These are phyloP conservation scores for Kazachstania sp. DNA, from an alignment of 1,139 yeast species.

Conservation along the genomic window DNA sequence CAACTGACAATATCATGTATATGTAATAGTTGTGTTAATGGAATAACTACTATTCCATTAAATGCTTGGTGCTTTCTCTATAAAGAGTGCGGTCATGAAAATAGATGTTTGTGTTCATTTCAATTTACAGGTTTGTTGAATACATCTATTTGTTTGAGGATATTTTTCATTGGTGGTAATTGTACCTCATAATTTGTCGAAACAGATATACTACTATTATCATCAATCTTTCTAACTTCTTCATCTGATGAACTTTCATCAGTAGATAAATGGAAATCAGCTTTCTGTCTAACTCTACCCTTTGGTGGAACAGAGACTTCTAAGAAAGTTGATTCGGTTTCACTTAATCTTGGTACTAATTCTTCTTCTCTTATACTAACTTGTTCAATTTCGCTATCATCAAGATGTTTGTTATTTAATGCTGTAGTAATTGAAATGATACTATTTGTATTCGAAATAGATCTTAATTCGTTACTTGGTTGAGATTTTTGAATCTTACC, in stretches of 20 bases:
- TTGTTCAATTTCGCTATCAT: background rate
- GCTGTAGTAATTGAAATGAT: constrained; percentile 12
- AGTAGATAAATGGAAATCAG: constrained; percentile 11
- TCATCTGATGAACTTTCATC: constrained; percentile 5
- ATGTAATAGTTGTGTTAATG: no score
- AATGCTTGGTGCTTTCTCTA: background rate
- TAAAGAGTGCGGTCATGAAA: background rate
- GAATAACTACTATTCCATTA: background rate
- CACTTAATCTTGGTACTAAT: background rate
- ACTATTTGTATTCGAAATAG: constrained; percentile 16
- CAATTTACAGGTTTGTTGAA: constrained; percentile 12
- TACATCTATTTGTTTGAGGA: constrained; percentile 19
- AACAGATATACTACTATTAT: background rate
- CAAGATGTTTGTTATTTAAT: constrained; percentile 7
- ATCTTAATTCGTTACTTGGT: constrained; percentile 10
- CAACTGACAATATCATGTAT: no score
- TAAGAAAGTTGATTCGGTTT: background rate
- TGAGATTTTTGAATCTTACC: constrained; percentile 11
- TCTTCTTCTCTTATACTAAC: background rate
- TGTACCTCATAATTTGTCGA: constrained; percentile 9
- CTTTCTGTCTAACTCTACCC: constrained; percentile 7
- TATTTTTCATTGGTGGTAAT: constrained; percentile 24
- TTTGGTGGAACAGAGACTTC: background rate
- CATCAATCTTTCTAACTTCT: constrained; percentile 10
- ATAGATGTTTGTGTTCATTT: background rate